Evolutionary conservation across 2,329 filamentous ascomycete species (phyloP).

Genomic region (Phialophora expanda): DNA sequence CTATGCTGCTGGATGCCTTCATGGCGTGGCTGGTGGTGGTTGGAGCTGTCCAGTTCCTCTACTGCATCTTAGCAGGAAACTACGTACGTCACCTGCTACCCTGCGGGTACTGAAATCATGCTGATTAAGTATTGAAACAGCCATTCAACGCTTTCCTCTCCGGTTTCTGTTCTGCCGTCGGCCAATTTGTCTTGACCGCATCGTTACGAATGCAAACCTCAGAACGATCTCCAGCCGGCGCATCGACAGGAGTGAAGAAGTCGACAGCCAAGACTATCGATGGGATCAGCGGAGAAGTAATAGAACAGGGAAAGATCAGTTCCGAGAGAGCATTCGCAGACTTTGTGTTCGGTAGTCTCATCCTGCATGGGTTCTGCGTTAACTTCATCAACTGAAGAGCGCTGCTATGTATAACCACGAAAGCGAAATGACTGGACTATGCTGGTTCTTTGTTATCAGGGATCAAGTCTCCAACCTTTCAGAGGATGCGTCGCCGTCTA

Average conservation of each 20-base stretch:
- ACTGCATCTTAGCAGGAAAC: constrained; percentile 90
- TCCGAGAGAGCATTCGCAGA: constrained; percentile 86
- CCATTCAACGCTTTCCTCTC: constrained; percentile 99
- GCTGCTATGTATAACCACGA: neutral
- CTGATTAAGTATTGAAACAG: constrained; percentile 53
- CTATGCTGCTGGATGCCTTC: constrained; percentile 89
- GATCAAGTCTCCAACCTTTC: neutral
- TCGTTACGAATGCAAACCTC: constrained; percentile 90
- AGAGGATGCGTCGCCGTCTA: neutral
- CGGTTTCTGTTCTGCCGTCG: constrained; percentile 91
- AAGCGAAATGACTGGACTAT: neutral
- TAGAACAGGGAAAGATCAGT: constrained; percentile 46
- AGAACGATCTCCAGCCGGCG: constrained; percentile 40
- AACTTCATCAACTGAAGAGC: constrained; percentile 90
- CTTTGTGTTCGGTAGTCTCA: constrained; percentile 90
- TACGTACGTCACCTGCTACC: constrained; percentile 69
- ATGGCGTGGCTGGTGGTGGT: constrained; percentile 85
- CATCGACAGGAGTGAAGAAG: constrained; percentile 65
- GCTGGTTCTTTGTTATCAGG: neutral
- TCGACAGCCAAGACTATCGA: constrained; percentile 48
- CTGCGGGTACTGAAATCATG: neutral
- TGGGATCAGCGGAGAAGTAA: constrained; percentile 35
- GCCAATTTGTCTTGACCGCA: constrained; percentile 95
- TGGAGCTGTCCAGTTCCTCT: constrained; percentile 88
- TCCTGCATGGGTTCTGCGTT: constrained; percentile 98